phyloP scores from a whole-genome alignment of 345 rosid genomes.

The Populus simonii region DNA sequence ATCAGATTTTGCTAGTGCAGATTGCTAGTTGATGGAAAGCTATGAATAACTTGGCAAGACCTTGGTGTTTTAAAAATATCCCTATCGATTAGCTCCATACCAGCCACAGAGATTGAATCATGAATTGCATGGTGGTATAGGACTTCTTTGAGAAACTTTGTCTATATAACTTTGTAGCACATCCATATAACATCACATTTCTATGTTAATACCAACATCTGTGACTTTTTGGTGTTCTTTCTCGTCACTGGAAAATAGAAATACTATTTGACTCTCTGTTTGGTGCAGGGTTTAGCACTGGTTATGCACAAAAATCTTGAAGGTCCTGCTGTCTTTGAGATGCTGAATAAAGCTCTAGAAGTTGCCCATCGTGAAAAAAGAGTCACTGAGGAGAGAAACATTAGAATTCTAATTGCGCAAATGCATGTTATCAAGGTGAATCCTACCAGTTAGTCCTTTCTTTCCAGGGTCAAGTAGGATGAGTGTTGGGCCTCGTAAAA shows the following conservation, averaged over 20 bases:
- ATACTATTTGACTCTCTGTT: not conserved
- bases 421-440: constrained; percentile 78
- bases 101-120: not conserved
- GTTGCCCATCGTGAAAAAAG: constrained; percentile 48
- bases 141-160: not conserved
- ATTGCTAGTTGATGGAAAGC: not conserved
- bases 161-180: not conserved
- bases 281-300: constrained; percentile 75
- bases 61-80: not conserved
- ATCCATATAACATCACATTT: not conserved
- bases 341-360: constrained; percentile 68
- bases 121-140: not conserved
- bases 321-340: constrained; percentile 74
- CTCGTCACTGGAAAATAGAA: not conserved
- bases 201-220: not conserved
- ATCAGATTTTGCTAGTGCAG: not conserved
- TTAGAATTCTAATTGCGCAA: constrained; percentile 75
- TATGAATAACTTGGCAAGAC: not conserved
- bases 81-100: not conserved
- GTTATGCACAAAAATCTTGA: constrained; percentile 85
- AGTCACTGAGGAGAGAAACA: constrained; percentile 82
- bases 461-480: not conserved
- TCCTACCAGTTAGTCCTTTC: constrained; percentile 1
- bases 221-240: not conserved
- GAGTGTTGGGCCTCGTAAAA: not conserved